phyloP scores from a whole-genome alignment of 352 stramenopile genomes.

The Phytopythium mirpurense region DNA sequence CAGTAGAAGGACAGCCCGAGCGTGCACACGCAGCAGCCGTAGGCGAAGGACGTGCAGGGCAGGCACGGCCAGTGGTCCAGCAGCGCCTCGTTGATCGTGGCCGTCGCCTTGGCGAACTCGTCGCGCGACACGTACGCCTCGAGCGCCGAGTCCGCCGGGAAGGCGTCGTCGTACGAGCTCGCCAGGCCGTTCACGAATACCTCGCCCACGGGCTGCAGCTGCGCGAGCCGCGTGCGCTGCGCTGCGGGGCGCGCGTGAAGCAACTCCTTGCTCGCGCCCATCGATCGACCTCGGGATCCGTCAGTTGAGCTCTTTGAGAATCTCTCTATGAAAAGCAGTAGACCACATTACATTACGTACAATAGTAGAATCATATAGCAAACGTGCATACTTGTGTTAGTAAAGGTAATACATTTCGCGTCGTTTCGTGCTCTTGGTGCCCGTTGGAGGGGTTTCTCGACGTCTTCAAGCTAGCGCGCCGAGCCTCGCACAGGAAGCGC shows the following conservation, averaged over 20 bases:
- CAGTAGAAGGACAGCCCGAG: slow-evolving; percentile 80
- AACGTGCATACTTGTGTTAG: background rate
- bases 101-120: slow-evolving; percentile 59
- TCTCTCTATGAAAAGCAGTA: background rate
- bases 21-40: slow-evolving; percentile 81
- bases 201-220: slow-evolving; percentile 60
- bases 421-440: no score
- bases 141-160: slow-evolving; percentile 35
- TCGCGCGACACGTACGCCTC: slow-evolving; percentile 43
- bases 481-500: slow-evolving; percentile 1
- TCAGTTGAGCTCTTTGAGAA: background rate
- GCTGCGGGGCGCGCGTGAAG: slow-evolving; percentile 11
- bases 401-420: background rate
- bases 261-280: slow-evolving; percentile 1
- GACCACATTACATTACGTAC: background rate
- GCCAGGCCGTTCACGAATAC: slow-evolving; percentile 78
- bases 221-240: slow-evolving; percentile 26
- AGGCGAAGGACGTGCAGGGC: slow-evolving; percentile 72
- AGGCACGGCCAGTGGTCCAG: slow-evolving; percentile 82
- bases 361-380: background rate
- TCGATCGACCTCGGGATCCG: no score
- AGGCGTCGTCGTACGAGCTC: slow-evolving; percentile 73
- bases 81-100: slow-evolving; percentile 78
- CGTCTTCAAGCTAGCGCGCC: no score
- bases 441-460: no score